Conservation (phyloP, 306 rosid genomes). For the Cucumis cinereus region DNA sequence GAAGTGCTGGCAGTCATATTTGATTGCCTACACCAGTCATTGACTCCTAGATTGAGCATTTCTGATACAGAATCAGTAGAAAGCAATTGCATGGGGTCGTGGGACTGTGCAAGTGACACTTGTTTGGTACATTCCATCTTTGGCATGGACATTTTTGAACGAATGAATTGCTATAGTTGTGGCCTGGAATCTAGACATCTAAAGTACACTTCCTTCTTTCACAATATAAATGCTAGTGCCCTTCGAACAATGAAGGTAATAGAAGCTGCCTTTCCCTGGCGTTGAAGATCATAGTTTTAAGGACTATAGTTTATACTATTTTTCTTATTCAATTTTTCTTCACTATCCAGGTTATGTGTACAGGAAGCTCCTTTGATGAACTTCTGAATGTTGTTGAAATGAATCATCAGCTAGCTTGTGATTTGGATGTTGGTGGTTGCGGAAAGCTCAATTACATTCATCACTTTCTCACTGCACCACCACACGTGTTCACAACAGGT, state of each 20-base stretch:
- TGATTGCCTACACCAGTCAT: conserved; percentile 83
- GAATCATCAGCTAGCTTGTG: conserved; percentile 92
- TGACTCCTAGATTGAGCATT: conserved; percentile 40
- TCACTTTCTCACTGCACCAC: conserved; percentile 76
- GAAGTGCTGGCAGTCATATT: conserved; percentile 84
- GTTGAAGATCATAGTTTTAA: conserved; percentile 4
- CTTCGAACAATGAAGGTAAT: conserved; percentile 84
- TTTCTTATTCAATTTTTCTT: conserved; percentile 17
- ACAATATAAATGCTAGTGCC: conserved; percentile 88
- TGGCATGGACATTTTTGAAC: conserved; percentile 82
- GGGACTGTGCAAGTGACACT: conserved; percentile 69
- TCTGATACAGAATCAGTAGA: conserved; percentile 57
- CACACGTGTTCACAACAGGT: conserved; percentile 91
- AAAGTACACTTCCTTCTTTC: conserved; percentile 91
- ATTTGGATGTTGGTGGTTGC: conserved; percentile 71
- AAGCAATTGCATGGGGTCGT: conserved; percentile 50
- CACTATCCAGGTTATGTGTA: conserved; percentile 40
- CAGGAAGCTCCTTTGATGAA: conserved; percentile 64
- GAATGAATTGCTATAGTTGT: conserved; percentile 82
- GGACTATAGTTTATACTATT: conserved; percentile 11
- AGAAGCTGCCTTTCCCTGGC: conserved; percentile 6
- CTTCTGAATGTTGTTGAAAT: conserved; percentile 74
- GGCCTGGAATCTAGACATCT: conserved; percentile 69
- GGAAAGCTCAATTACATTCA: conserved; percentile 83
- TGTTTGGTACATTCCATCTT: conserved; percentile 88